Conservation (phyloP, 2,329 filamentous ascomycete genomes). For the Trichophyton equinum region DNA sequence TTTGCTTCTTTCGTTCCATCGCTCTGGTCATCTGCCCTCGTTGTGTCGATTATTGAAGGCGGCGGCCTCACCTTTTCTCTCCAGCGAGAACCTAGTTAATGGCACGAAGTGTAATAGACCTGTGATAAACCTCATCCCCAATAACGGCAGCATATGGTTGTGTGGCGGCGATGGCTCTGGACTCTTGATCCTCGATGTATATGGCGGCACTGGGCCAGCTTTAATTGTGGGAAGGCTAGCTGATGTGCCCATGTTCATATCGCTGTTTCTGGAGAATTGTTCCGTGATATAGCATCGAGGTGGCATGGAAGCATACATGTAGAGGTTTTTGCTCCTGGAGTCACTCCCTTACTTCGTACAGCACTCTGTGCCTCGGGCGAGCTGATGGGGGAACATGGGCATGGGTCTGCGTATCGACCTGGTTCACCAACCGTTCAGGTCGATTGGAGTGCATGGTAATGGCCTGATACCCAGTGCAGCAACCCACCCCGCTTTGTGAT, state of each 20-base stretch:
- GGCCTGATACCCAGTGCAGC: not conserved
- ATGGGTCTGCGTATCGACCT: not conserved
- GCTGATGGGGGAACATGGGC: not conserved
- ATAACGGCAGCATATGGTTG: not conserved
- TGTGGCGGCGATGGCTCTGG: not conserved
- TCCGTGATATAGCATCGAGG: not conserved
- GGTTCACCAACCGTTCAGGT: not conserved
- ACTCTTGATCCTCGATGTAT: not conserved
- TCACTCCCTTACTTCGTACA: too few relatives aligned
- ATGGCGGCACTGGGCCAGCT: not conserved
- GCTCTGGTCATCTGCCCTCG: not conserved
- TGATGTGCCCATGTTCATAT: not conserved
- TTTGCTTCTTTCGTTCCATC: slow-evolving; percentile 2
- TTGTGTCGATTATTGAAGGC: not conserved
- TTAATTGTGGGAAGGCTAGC: not conserved
- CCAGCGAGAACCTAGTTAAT: not conserved
- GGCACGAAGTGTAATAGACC: not conserved
- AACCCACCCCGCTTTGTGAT: not conserved
- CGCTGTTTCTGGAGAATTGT: not conserved
- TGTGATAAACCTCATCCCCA: not conserved
- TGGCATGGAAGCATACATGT: not conserved
- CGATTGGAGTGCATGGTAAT: not conserved
- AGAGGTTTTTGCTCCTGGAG: too few relatives aligned
- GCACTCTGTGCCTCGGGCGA: too few relatives aligned
- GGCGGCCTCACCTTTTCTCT: not conserved